These are phyloP conservation scores for Globisporangium middletonii DNA, from an alignment of 352 stramenopile genomes.

Conservation along the genomic window DNA sequence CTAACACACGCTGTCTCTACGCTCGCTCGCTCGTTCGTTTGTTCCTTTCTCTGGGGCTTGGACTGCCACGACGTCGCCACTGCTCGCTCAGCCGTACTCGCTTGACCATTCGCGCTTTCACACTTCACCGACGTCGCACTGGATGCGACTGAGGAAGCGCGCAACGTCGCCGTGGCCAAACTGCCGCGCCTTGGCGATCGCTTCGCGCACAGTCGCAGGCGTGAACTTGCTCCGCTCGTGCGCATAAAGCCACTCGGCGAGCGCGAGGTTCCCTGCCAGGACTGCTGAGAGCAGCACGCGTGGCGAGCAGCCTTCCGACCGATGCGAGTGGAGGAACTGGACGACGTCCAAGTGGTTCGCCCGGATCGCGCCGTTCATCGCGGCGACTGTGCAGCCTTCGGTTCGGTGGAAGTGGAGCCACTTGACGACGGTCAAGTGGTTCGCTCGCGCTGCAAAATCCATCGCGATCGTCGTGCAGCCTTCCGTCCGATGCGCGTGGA, in stretches of 20 bases:
- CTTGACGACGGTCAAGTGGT: conserved; percentile 6
- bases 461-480: conserved; percentile 11
- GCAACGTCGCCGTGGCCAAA: conserved; percentile 7
- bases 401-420: conserved; percentile 6
- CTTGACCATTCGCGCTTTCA: too few species aligned
- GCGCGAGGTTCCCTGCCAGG: conserved; percentile 6
- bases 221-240: conserved; percentile 8
- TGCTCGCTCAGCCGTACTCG: too few species aligned
- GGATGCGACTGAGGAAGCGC: not conserved
- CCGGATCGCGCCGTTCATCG: conserved; percentile 11
- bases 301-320: conserved; percentile 9
- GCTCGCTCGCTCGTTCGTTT: too few species aligned
- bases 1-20: not conserved
- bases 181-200: conserved; percentile 8
- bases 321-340: conserved; percentile 9
- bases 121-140: not conserved
- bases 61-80: too few species aligned
- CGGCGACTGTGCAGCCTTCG: conserved; percentile 6
- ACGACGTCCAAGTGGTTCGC: conserved; percentile 9
- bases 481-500: conserved; percentile 7
- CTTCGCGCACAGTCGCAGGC: conserved; percentile 1
- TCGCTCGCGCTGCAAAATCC: conserved; percentile 4
- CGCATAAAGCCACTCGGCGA: conserved; percentile 3
- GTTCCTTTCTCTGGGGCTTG: too few species aligned
- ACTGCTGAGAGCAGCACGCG: conserved; percentile 7